Conservation (phyloP, 2,329 filamentous ascomycete genomes). For the Xylariaceae sp. region DNA sequence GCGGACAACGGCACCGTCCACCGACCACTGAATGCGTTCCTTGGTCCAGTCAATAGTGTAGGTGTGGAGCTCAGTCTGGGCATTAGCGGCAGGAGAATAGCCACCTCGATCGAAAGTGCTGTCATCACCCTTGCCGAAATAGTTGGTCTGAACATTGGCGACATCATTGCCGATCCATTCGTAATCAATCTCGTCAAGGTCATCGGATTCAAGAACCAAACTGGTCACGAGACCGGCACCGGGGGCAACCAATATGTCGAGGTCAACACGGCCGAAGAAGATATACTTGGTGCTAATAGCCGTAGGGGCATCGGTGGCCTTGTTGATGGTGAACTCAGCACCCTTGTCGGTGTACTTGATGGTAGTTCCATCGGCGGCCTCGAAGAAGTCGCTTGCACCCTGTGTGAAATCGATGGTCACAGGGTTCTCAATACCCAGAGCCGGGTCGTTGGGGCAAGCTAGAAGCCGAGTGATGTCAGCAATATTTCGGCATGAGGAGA, state of each 20-base stretch:
- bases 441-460: slow-evolving; percentile 71
- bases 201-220: slow-evolving; percentile 83
- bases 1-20: slow-evolving; percentile 60
- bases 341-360: slow-evolving; percentile 46
- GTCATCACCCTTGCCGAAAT: slow-evolving; percentile 70
- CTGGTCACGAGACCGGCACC: slow-evolving; percentile 87
- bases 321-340: slow-evolving; percentile 63
- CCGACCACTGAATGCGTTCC: slow-evolving; percentile 59
- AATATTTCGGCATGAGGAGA: background rate
- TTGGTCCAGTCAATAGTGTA: slow-evolving; percentile 68
- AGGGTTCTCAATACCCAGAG: slow-evolving; percentile 57
- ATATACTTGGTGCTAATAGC: slow-evolving; percentile 82
- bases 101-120: slow-evolving; percentile 66
- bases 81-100: slow-evolving; percentile 54
- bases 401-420: slow-evolving; percentile 70
- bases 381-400: slow-evolving; percentile 59
- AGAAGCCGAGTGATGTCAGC: slow-evolving; percentile 18
- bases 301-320: slow-evolving; percentile 63
- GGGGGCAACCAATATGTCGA: slow-evolving; percentile 71
- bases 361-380: slow-evolving; percentile 42
- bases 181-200: slow-evolving; percentile 93
- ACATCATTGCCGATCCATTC: slow-evolving; percentile 83
- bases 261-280: slow-evolving; percentile 89
- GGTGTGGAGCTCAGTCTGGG: slow-evolving; percentile 56
- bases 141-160: slow-evolving; percentile 79